Base-by-base conservation (phyloP, 2,329 filamentous ascomycete species). In the Shiraia sp. region DNA sequence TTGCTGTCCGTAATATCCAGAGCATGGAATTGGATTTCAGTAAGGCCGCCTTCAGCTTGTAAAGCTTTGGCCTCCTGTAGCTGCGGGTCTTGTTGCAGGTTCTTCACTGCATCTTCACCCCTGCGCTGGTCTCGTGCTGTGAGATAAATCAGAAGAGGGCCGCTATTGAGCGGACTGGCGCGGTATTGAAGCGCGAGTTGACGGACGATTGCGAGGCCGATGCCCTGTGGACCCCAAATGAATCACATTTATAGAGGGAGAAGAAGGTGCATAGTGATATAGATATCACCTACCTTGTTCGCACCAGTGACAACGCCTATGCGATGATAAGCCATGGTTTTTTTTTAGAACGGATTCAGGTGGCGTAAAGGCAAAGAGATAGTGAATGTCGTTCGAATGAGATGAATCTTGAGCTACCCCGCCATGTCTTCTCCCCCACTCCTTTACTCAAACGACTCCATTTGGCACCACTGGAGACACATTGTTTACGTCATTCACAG, bases 291-390 rank as follows among this genome's bases (percentile, higher is more conserved):
- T 42, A 63, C 76, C 56, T 78, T 79, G 61, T 80, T 80, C 12
- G 76, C 77, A 35, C 78, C 78, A 1, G 78, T 80, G 0, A 80
- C 78, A 44, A 75, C 72, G 35, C 75, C 78, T n/a, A 79, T 60
- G 45, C 73, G 57, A 40, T 38, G 57, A 39, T 65, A 65, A 17
- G 63, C 48, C 58, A 67, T 66, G 24, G 23, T 37, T 10, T 24
- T n/a, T n/a, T n/a, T 38, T 10, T 16, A n/a, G n/a, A n/a, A n/a
- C n/a, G n/a, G n/a, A n/a, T n/a, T n/a, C n/a, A n/a, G n/a, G n/a
- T n/a, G n/a, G n/a, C n/a, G n/a, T n/a, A n/a, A n/a, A n/a, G n/a
- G n/a, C n/a, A n/a, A n/a, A n/a, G n/a, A n/a, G n/a, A 12, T 6
- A 32, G 30, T 32, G 30, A 4, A 32, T 38, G 25, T 34, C 30